These are phyloP conservation scores for Fusarium camptoceras DNA, from an alignment of 2,329 filamentous ascomycete genomes.

Conservation along the genomic window DNA sequence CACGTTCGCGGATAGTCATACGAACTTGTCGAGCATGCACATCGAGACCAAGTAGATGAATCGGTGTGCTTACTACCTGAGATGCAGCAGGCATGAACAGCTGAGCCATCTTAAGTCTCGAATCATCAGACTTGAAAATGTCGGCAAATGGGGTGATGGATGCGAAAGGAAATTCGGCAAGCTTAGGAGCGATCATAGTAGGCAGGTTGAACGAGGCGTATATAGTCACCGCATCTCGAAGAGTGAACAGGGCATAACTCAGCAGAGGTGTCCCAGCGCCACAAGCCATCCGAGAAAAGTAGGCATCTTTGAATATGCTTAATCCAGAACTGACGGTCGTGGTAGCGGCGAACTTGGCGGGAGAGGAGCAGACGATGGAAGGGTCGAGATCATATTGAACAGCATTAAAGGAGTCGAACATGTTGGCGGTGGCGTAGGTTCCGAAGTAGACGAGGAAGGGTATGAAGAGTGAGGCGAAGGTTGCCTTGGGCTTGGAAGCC, in stretches of 20 bases:
- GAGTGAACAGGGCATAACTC: slow-evolving; percentile 40
- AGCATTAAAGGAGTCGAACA: slow-evolving; percentile 43
- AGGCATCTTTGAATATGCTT: slow-evolving; percentile 43
- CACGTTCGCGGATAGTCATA: slow-evolving; percentile 33
- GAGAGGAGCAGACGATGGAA: slow-evolving; percentile 35
- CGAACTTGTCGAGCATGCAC: slow-evolving; percentile 32
- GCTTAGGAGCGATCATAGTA: slow-evolving; percentile 39
- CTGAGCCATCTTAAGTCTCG: slow-evolving; percentile 42
- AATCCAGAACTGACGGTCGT: slow-evolving; percentile 39
- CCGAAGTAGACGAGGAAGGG: slow-evolving; percentile 46
- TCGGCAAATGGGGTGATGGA: slow-evolving; percentile 30
- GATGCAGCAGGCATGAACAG: slow-evolving; percentile 40
- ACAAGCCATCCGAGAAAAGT: slow-evolving; percentile 38
- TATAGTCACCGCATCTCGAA: slow-evolving; percentile 42
- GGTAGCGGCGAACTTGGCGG: slow-evolving; percentile 43
- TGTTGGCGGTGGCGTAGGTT: slow-evolving; percentile 44
- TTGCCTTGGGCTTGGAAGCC: slow-evolving; percentile 38
- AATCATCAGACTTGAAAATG: slow-evolving; percentile 39
- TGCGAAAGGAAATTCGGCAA: slow-evolving; percentile 39
- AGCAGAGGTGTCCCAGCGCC: slow-evolving; percentile 35
- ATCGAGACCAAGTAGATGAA: slow-evolving; percentile 43
- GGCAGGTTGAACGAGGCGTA: slow-evolving; percentile 46
- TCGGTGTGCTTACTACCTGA: slow-evolving; percentile 42
- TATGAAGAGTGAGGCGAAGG: slow-evolving; percentile 38
- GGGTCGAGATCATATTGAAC: slow-evolving; percentile 33